Conservation (phyloP, 345 rosid species). For the Camelina hispida region DNA sequence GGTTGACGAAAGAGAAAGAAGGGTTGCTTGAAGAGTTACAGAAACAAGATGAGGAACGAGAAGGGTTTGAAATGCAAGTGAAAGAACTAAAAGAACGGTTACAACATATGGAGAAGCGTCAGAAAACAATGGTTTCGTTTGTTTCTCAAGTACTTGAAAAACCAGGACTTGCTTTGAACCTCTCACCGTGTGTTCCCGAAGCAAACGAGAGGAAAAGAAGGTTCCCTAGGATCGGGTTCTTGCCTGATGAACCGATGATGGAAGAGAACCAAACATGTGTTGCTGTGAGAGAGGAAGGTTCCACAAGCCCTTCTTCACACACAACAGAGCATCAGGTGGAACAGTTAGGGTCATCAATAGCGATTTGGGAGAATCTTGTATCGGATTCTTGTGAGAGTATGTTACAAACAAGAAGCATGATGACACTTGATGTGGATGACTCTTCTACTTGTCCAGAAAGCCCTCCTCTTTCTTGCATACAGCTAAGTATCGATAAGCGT, state of each 20-base stretch:
- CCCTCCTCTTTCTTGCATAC: slow-evolving; percentile 64
- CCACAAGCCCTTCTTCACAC: slow-evolving; percentile 51
- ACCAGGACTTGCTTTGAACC: slow-evolving; percentile 68
- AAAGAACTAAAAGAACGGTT: slow-evolving; percentile 62
- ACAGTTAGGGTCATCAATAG: slow-evolving; percentile 71
- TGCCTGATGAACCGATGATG: slow-evolving; percentile 39
- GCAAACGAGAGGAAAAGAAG: slow-evolving; percentile 84
- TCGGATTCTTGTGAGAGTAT: slow-evolving; percentile 50
- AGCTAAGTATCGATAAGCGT: slow-evolving; percentile 55
- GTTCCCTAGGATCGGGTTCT: slow-evolving; percentile 53
- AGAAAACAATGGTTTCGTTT: slow-evolving; percentile 61
- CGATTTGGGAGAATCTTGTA: slow-evolving; percentile 75
- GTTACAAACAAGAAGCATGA: slow-evolving; percentile 49
- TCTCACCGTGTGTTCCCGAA: slow-evolving; percentile 52
- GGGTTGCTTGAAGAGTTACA: slow-evolving; percentile 57
- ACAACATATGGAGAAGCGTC: slow-evolving; percentile 65
- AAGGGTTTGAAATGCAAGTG: slow-evolving; percentile 57
- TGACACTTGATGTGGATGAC: slow-evolving; percentile 62
- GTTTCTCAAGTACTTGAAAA: slow-evolving; percentile 64
- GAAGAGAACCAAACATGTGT: slow-evolving; percentile 52
- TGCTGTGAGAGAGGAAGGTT: slow-evolving; percentile 37
- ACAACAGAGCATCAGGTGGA: slow-evolving; percentile 55
- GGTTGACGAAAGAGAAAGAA: slow-evolving; percentile 63
- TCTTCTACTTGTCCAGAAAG: slow-evolving; percentile 75
- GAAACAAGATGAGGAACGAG: slow-evolving; percentile 58